Conservation (phyloP, 352 stramenopile species). For the Plasmopara muralis region DNA sequence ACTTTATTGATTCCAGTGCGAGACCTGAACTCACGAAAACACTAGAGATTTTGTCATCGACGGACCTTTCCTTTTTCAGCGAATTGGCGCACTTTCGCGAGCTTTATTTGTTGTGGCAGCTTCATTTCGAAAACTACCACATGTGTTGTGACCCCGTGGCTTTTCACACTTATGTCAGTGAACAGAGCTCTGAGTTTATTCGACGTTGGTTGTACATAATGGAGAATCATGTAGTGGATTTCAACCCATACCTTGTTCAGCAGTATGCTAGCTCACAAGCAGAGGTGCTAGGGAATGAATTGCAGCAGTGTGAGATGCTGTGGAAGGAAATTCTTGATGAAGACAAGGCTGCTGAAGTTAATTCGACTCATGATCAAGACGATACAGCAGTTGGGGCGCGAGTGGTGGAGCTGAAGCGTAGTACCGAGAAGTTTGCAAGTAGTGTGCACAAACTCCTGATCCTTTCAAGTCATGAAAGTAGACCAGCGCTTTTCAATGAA, state of each 20-base stretch:
- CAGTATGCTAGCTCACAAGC: slow-evolving; percentile 44
- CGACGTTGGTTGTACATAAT: slow-evolving; percentile 40
- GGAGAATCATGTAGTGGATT: slow-evolving; percentile 38
- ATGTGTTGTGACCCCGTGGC: slow-evolving; percentile 32
- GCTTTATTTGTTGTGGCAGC: slow-evolving; percentile 50
- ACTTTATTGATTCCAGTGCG: slow-evolving; percentile 22
- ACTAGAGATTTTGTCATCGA: slow-evolving; percentile 74
- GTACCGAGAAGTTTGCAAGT: slow-evolving; percentile 67
- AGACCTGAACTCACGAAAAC: slow-evolving; percentile 48
- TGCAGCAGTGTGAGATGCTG: slow-evolving; percentile 39
- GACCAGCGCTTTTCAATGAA: slow-evolving; percentile 7
- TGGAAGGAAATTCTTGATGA: slow-evolving; percentile 55
- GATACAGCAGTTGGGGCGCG: slow-evolving; percentile 30
- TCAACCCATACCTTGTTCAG: slow-evolving; percentile 68
- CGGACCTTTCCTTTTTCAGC: slow-evolving; percentile 56
- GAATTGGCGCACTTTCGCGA: slow-evolving; percentile 52
- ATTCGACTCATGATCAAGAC: slow-evolving; percentile 23
- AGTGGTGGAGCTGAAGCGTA: slow-evolving; percentile 54
- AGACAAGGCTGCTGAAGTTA: slow-evolving; percentile 24
- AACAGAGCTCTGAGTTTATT: slow-evolving; percentile 37
- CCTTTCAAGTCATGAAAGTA: slow-evolving; percentile 20
- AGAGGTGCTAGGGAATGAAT: slow-evolving; percentile 41
- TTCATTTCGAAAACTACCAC: slow-evolving; percentile 45
- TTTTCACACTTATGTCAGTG: slow-evolving; percentile 18
- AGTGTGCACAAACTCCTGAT: slow-evolving; percentile 70